Base-by-base conservation (phyloP, 345 rosid species). In the Salix udensis region DNA sequence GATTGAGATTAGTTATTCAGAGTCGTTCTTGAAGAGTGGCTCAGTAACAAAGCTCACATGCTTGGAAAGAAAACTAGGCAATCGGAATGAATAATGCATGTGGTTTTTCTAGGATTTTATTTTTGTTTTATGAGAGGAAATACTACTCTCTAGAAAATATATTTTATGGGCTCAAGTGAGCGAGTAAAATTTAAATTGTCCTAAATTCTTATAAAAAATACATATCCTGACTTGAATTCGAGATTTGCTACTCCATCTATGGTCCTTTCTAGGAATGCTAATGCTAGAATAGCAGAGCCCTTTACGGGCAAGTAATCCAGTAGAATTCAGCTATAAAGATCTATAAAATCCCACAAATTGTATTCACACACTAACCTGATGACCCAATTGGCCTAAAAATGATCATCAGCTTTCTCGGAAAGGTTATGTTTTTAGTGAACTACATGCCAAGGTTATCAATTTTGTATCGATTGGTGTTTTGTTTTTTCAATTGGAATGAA, bases 211-310 rank as follows among this genome's bases (percentile, higher is more conserved):
- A 34, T 34, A 34, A 34, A 34, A 0, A 4, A 34, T 34, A 4
- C 36, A 34, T 0, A 0, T 4, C 6, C 0, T 4, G 5, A 34
- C 3, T 30, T 0, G 2, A 30, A 30, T 1, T 30, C 0, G 0
- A 30, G 1, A 28, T 28, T 0, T 28, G 2, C 1, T n/a, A n/a
- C n/a, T n/a, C n/a, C n/a, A n/a, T n/a, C n/a, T n/a, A n/a, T n/a
- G n/a, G n/a, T n/a, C n/a, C n/a, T n/a, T n/a, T n/a, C n/a, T n/a
- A n/a, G n/a, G n/a, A n/a, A 26, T 26, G 26, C 26, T 26, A 26
- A 26, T 6, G 7, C 4, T 19, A 4, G 9, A 2, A 52, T 52
- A 52, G 21, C 23, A 3, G 1, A 2, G n/a, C n/a, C 23, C 19
- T 6, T 52, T 19, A 18, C 2, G 10, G 61, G 24, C 11, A 21